A percentile compares a stretch with the other conserved stretches of the same genome.
phyloP scores from a whole-genome alignment of 2,329 filamentous ascomycete species.

The Coleophoma eucalyptorum region DNA sequence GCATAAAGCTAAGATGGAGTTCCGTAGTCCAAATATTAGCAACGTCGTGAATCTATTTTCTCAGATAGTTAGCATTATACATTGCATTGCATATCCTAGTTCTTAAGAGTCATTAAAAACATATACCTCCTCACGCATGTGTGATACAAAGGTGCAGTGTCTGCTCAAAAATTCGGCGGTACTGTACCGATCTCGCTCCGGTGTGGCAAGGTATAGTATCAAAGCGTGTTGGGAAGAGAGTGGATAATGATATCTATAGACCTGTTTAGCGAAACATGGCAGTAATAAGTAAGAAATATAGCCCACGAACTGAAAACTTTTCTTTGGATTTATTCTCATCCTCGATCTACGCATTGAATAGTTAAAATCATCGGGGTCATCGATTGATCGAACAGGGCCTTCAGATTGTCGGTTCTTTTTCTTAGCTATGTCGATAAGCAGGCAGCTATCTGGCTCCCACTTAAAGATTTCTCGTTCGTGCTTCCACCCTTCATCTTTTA shows the following conservation, averaged over 20 bases:
- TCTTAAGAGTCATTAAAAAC: too few relatives aligned
- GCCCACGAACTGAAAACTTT: background rate
- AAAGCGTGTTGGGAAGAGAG: background rate
- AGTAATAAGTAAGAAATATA: background rate
- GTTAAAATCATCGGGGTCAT: background rate
- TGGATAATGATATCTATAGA: background rate
- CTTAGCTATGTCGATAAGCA: background rate
- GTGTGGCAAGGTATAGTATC: background rate
- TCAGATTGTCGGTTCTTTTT: background rate
- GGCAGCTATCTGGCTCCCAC: background rate
- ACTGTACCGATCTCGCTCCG: background rate
- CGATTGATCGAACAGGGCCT: background rate
- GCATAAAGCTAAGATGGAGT: background rate
- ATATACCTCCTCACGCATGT: background rate
- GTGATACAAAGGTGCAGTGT: background rate
- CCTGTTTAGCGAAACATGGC: background rate
- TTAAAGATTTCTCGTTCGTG: too few relatives aligned
- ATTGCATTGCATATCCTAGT: background rate
- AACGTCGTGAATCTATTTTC: background rate
- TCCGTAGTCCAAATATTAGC: background rate
- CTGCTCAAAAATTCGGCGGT: background rate
- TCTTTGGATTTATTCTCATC: background rate
- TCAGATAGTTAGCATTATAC: background rate
- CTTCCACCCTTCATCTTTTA: too few relatives aligned
- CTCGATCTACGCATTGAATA: background rate